Conservation (phyloP, 176 grass and related monocot species). For the Areca catechu region DNA sequence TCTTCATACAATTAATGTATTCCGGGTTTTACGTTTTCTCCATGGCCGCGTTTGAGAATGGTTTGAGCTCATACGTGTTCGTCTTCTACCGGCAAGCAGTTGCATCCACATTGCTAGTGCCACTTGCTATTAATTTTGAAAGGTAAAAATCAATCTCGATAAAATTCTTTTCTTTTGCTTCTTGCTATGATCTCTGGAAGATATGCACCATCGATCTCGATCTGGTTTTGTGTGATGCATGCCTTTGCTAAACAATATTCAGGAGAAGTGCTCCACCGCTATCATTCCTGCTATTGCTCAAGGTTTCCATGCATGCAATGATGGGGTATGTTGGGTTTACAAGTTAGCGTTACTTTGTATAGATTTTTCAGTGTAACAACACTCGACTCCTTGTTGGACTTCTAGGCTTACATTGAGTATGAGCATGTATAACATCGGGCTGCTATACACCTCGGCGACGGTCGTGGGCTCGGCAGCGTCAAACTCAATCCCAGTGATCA, state of each 20-base stretch:
- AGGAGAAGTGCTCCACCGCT: conserved; percentile 4
- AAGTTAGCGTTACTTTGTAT: too few relatives aligned
- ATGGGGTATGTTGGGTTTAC: not conserved
- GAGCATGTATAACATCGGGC: conserved; percentile 41
- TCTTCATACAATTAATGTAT: conserved; percentile 60
- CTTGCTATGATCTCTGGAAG: too few relatives aligned
- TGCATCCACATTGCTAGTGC: conserved; percentile 39
- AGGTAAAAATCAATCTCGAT: conserved; percentile 9
- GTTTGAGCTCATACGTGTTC: conserved; percentile 64
- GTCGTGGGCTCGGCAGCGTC: conserved; percentile 34
- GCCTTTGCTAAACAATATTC: not conserved
- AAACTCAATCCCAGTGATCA: conserved; percentile 49
- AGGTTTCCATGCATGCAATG: conserved; percentile 9
- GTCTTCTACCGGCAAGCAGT: conserved; percentile 77
- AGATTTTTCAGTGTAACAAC: too few relatives aligned
- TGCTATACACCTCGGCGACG: conserved; percentile 58
- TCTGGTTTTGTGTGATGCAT: too few relatives aligned
- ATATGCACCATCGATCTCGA: too few relatives aligned
- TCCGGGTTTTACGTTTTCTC: conserved; percentile 55
- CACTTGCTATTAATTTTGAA: conserved; percentile 32
- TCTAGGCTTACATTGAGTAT: conserved; percentile 46
- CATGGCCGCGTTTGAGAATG: conserved; percentile 56
- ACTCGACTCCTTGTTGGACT: not conserved
- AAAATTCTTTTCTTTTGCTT: not conserved
- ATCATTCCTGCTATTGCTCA: not conserved